Percentiles rank a stretch among this genome's conserved stretches.
Conservation (phyloP, 2,329 filamentous ascomycete genomes). For the Lachnellula cervina region DNA sequence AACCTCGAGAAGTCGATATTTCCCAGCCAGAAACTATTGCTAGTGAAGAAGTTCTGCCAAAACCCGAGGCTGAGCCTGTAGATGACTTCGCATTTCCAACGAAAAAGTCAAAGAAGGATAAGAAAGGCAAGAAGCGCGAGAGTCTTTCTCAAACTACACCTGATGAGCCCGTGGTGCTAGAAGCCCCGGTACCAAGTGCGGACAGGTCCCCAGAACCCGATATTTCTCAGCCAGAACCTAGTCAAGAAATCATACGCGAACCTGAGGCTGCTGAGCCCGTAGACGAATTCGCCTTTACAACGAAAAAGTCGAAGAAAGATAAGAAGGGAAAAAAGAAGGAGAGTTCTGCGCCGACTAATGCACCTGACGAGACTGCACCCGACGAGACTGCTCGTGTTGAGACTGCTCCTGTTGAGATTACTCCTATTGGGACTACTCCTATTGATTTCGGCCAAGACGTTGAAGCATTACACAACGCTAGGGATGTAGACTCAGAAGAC, state of each 20-base stretch:
- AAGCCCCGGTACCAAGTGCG: background rate
- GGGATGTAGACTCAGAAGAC: background rate
- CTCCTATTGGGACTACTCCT: background rate
- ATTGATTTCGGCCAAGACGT: background rate
- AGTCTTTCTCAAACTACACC: background rate
- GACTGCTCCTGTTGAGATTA: background rate
- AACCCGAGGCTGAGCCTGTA: background rate
- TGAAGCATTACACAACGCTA: background rate
- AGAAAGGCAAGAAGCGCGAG: constrained; percentile 36
- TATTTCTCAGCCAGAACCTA: background rate
- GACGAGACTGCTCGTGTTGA: no score
- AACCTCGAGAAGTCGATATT: background rate
- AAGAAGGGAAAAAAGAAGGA: background rate
- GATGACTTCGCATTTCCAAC: constrained; percentile 1
- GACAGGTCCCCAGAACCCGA: background rate
- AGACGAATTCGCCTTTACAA: constrained; percentile 1
- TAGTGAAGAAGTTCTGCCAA: background rate
- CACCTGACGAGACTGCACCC: background rate
- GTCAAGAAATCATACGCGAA: background rate
- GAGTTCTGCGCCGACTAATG: background rate
- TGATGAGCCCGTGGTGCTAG: background rate
- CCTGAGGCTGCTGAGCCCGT: background rate
- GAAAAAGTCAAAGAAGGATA: constrained; percentile 12
- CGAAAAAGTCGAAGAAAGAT: constrained; percentile 10
- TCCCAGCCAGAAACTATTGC: background rate